A percentile compares a stretch with the other conserved stretches of the same genome.
phyloP scores from a whole-genome alignment of 495 filamentous ascomycete genomes.

The Astrocystis sublimbata region DNA sequence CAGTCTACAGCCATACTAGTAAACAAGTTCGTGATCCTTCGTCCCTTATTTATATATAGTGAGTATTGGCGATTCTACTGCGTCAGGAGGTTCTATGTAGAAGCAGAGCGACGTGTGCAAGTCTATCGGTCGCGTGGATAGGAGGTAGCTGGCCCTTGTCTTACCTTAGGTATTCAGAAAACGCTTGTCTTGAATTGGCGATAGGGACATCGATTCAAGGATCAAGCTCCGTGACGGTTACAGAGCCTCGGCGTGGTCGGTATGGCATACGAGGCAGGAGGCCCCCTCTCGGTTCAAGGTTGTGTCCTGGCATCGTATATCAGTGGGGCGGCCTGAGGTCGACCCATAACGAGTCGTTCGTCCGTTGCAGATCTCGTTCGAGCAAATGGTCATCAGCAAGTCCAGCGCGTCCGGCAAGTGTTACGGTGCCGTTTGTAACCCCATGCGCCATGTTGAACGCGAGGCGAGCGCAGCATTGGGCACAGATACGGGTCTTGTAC shows the following conservation, averaged over 20 bases:
- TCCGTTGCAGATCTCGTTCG: conserved; percentile 11
- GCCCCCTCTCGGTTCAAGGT: conserved; percentile 9
- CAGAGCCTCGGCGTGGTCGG: neutral
- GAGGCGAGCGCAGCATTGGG: conserved; percentile 11
- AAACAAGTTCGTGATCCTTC: neutral
- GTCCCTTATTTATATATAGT: neutral
- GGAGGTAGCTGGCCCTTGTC: too few relatives aligned
- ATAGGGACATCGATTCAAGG: neutral
- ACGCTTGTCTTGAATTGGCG: too few relatives aligned
- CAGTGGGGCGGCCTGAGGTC: conserved; percentile 10
- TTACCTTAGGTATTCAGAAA: too few relatives aligned
- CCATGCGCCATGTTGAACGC: conserved; percentile 13
- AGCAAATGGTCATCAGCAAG: neutral
- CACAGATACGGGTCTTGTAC: conserved; percentile 9
- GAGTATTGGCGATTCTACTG: neutral
- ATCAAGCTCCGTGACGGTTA: neutral
- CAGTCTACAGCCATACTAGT: neutral
- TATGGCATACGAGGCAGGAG: too few relatives aligned
- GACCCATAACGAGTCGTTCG: conserved; percentile 3
- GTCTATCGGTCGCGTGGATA: too few relatives aligned
- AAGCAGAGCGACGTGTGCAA: too few relatives aligned
- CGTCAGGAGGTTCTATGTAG: too few relatives aligned
- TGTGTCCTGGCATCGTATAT: conserved; percentile 5
- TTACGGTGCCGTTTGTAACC: too few relatives aligned
- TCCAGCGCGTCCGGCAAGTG: too few relatives aligned